Evolutionary conservation across 768 basidiomycete genomes (phyloP), one percentile per base, ranked within the genome.

Genomic region (Boletus subparvulus): DNA sequence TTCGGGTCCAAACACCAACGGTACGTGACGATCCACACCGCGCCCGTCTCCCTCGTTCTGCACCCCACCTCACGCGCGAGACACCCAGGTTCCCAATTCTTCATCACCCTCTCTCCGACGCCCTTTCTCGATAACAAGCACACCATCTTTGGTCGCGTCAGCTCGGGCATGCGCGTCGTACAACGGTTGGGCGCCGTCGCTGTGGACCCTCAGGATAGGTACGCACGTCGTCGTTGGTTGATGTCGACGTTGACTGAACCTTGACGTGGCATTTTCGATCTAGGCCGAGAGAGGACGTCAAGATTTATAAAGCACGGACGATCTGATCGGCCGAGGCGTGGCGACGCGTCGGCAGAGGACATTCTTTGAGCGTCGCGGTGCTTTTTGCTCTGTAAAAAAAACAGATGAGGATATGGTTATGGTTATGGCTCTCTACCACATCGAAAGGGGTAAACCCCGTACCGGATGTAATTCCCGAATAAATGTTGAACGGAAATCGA

Each of bases 1-100:
- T 74, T 92, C 95, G 44, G 95, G 95, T 12, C 90, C 90, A n/a
- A 92, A 93, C 69, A 89, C 88, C 26, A 94, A 93, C 65, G 88
- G 92, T 84, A 57, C 32, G 52, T 54, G 19, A 21, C 7, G n/a
- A 11, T 13, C 26, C 35, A 30, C 17, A 21, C 21, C 8, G 26
- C 26, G 26, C 4, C 26, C 26, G 26, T 26, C 26, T 26, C 26
- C 26, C 26, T 26, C 26, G 3, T 53, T 33, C 17, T 61, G n/a
- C n/a, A n/a, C 30, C 45, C 47, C 14, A 7, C 45, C 16, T 51
- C 53, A 49, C 32, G 33, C 14, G 14, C 67, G 67, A 68, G 67
- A 47, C 21, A 50, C 64, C 64, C 91, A 92, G 94, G 94, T 21
- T 96, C 93, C 17, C 96, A 98, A 71, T 98, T 98, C 76, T 97